Conservation (phyloP, 176 grass and related monocot genomes). For the Rhynchospora pubera region DNA sequence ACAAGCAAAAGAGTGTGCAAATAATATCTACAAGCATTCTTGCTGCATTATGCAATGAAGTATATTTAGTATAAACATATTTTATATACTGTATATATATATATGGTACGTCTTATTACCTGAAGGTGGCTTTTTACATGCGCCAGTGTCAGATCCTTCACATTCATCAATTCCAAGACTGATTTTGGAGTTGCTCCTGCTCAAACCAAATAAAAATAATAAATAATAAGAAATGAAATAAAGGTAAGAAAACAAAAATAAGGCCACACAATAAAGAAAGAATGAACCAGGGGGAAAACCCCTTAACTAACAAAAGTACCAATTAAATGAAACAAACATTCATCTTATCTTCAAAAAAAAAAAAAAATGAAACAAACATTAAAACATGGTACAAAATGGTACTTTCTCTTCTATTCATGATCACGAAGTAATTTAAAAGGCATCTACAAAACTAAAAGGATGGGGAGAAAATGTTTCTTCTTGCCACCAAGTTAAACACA, state of each 20-base stretch:
- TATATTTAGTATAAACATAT: neutral
- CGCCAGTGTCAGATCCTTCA: slow-evolving; percentile 96
- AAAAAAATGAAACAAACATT: too few relatives aligned
- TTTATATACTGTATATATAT: slow-evolving; percentile 5
- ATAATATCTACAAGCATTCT: neutral
- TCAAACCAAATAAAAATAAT: neutral
- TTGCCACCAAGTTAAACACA: neutral
- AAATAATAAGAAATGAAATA: neutral
- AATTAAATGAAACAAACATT: neutral
- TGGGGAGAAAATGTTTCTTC: neutral
- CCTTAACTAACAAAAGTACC: neutral
- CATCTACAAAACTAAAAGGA: neutral
- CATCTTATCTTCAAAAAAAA: too few relatives aligned
- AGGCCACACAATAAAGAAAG: neutral
- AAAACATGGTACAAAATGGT: neutral
- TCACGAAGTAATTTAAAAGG: neutral
- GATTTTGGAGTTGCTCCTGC: slow-evolving; percentile 94
- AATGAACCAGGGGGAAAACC: neutral
- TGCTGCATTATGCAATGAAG: neutral
- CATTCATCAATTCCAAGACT: slow-evolving; percentile 95
- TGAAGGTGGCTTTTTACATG: slow-evolving; percentile 99
- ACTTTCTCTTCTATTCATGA: neutral
- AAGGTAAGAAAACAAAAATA: slow-evolving; percentile 6
- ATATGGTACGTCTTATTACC: slow-evolving; percentile 30
- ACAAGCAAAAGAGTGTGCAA: neutral